These are phyloP conservation scores for Massarina eburnea DNA, from an alignment of 2,329 filamentous ascomycete genomes.

Conservation along the genomic window DNA sequence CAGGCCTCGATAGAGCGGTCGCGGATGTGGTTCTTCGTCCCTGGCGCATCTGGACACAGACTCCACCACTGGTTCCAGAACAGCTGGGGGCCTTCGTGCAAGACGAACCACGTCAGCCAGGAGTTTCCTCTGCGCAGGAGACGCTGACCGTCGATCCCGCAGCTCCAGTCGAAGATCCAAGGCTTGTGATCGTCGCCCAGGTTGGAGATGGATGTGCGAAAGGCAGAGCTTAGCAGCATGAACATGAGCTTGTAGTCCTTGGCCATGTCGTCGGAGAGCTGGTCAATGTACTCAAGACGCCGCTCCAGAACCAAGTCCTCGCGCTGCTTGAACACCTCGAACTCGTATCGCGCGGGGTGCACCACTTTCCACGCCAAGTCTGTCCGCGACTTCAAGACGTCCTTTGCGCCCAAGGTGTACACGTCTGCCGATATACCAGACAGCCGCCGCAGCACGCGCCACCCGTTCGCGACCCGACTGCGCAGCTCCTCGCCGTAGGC, in stretches of 20 bases:
- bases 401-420: slow-evolving; percentile 11
- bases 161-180: slow-evolving; percentile 33
- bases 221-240: slow-evolving; percentile 30
- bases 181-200: slow-evolving; percentile 24
- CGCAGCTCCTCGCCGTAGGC: slow-evolving; percentile 30
- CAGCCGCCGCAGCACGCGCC: slow-evolving; percentile 26
- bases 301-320: slow-evolving; percentile 23
- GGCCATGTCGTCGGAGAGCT: slow-evolving; percentile 17
- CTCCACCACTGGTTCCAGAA: slow-evolving; percentile 39
- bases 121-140: slow-evolving; percentile 28
- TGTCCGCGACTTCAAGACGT: slow-evolving; percentile 12
- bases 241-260: slow-evolving; percentile 36
- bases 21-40: slow-evolving; percentile 30
- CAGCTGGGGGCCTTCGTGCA: slow-evolving; percentile 31
- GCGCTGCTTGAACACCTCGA: slow-evolving; percentile 16
- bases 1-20: slow-evolving; percentile 26
- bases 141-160: slow-evolving; percentile 27
- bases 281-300: slow-evolving; percentile 24
- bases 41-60: slow-evolving; percentile 10
- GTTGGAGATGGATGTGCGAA: slow-evolving; percentile 28
- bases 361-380: slow-evolving; percentile 15
- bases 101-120: slow-evolving; percentile 37
- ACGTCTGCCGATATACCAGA: slow-evolving; percentile 27
- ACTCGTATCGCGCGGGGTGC: slow-evolving; percentile 18
- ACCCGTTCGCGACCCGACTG: slow-evolving; percentile 30